Percentiles rank a stretch among this genome's conserved stretches.
phyloP scores from a whole-genome alignment of 2,329 filamentous ascomycete genomes.

The Colletotrichum nymphaeae region DNA sequence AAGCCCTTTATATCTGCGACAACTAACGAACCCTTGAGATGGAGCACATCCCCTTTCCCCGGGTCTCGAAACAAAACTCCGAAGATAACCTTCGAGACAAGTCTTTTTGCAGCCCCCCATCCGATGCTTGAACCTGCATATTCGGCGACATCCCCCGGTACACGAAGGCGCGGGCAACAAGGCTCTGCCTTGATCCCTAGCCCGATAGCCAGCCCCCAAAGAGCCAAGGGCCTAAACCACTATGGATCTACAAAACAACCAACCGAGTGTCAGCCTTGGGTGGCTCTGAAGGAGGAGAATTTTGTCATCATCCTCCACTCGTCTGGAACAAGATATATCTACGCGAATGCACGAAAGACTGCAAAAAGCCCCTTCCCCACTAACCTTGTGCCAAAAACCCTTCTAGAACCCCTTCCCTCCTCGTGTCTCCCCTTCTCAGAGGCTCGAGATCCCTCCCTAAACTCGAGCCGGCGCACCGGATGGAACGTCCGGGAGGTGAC shows the following conservation, averaged over 20 bases:
- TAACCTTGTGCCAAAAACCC: slow-evolving; percentile 3
- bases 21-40: neutral
- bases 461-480: slow-evolving; percentile 8
- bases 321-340: slow-evolving; percentile 23
- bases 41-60: neutral
- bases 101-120: neutral
- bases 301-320: slow-evolving; percentile 21
- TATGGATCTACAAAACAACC: slow-evolving; percentile 3
- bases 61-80: slow-evolving; percentile 25
- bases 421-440: slow-evolving; percentile 23
- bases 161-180: neutral
- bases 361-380: slow-evolving; percentile 22
- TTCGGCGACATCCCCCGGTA: slow-evolving; percentile 13
- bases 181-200: neutral
- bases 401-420: slow-evolving; percentile 20
- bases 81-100: slow-evolving; percentile 31
- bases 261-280: slow-evolving; percentile 10
- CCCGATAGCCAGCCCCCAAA: neutral
- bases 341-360: slow-evolving; percentile 18
- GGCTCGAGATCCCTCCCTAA: neutral
- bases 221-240: neutral
- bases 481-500: slow-evolving; percentile 8
- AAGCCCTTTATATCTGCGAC: slow-evolving; percentile 24
- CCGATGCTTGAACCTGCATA: slow-evolving; percentile 26
- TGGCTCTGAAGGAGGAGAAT: neutral